These are phyloP conservation scores for Hypholoma fasciculare DNA, from an alignment of 768 basidiomycete genomes.

Conservation along the genomic window DNA sequence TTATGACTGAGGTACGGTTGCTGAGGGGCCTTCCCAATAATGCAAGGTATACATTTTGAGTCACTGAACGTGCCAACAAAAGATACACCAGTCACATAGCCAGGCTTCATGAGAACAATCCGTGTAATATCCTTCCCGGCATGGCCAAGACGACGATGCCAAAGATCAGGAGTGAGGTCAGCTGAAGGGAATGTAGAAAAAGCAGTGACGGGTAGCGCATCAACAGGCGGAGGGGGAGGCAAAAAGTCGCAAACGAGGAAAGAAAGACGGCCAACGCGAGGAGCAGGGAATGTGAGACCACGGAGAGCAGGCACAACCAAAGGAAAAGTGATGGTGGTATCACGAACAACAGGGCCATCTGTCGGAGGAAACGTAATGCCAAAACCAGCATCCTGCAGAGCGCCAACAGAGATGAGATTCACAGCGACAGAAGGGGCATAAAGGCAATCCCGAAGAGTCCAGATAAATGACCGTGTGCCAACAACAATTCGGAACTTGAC, in stretches of 20 bases:
- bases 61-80: neutral
- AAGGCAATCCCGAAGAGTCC: constrained; percentile 8
- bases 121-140: constrained; percentile 9
- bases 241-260: neutral
- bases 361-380: neutral
- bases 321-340: neutral
- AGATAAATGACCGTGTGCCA: neutral
- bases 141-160: constrained; percentile 14
- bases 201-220: constrained; percentile 2
- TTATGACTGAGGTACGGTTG: neutral
- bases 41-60: neutral
- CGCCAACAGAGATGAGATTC: constrained; percentile 6
- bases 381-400: neutral
- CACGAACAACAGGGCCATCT: neutral
- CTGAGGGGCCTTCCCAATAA: neutral
- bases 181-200: constrained; percentile 3
- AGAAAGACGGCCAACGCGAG: neutral
- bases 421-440: constrained; percentile 8
- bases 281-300: neutral
- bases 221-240: neutral
- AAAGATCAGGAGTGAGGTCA: constrained; percentile 6
- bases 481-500: neutral
- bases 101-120: constrained; percentile 9
- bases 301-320: neutral
- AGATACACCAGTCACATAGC: constrained; percentile 4